These are phyloP conservation scores for Fragilariopsis cylindrus DNA, from an alignment of 108 stramenopile species.

Conservation along the genomic window DNA sequence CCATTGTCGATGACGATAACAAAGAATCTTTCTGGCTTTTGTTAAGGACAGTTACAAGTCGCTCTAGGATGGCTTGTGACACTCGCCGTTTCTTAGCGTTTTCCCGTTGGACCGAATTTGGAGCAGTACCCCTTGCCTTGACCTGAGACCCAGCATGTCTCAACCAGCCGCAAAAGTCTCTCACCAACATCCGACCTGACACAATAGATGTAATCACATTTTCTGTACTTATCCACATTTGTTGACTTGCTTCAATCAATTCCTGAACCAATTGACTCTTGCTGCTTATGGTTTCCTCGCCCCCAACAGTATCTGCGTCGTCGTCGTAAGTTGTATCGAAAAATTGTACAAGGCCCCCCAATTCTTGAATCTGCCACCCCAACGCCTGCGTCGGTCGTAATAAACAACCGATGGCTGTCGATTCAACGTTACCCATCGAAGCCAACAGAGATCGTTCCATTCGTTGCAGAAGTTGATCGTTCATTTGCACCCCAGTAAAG, in stretches of 20 bases:
- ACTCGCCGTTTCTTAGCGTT: constrained; percentile 77
- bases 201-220: constrained; percentile 48
- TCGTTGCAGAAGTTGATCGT: constrained; percentile 73
- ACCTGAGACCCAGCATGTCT: constrained; percentile 69
- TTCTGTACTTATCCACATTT: constrained; percentile 47
- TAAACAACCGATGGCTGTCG: constrained; percentile 45
- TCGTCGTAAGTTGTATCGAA: background rate
- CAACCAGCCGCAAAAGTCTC: constrained; percentile 73
- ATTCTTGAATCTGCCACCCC: constrained; percentile 56
- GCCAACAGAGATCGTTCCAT: constrained; percentile 58
- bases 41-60: constrained; percentile 48
- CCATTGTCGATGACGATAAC: background rate
- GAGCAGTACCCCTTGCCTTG: constrained; percentile 75
- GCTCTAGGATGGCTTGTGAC: constrained; percentile 53
- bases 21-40: background rate
- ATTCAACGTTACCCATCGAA: constrained; percentile 68
- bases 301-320: too few species aligned
- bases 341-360: constrained; percentile 58
- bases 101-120: constrained; percentile 65
- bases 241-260: constrained; percentile 29
- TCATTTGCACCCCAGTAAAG: constrained; percentile 76
- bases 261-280: constrained; percentile 30
- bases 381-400: constrained; percentile 62
- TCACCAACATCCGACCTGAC: constrained; percentile 60
- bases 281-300: background rate